phyloP scores from a whole-genome alignment of 768 basidiomycete species.

The Psilocybe azurescens region DNA sequence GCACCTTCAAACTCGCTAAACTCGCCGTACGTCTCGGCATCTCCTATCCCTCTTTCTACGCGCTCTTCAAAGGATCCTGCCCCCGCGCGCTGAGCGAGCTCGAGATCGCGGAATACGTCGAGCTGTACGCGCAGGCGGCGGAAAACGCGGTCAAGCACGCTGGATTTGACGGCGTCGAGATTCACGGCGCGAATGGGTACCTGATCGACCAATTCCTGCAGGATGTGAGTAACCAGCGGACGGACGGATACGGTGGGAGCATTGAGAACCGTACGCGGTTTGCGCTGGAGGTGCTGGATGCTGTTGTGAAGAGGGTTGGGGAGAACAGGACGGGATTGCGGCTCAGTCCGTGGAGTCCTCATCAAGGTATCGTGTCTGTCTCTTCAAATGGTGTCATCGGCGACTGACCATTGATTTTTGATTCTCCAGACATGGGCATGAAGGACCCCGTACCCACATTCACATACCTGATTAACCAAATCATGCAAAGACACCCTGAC shows the following conservation, averaged over 20 bases:
- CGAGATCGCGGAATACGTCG: constrained; percentile 56
- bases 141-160: constrained; percentile 57
- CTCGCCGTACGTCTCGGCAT: constrained; percentile 29
- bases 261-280: constrained; percentile 66
- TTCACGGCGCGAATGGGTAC: constrained; percentile 53
- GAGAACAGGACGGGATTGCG: constrained; percentile 57
- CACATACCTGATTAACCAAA: constrained; percentile 46
- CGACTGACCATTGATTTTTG: neutral
- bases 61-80: constrained; percentile 22
- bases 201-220: constrained; percentile 69
- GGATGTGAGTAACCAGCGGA: constrained; percentile 57
- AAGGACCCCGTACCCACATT: constrained; percentile 60
- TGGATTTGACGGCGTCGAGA: constrained; percentile 70
- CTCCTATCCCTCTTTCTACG: constrained; percentile 38
- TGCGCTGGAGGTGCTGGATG: constrained; percentile 56
- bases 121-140: constrained; percentile 59
- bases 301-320: constrained; percentile 57
- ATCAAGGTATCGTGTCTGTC: constrained; percentile 36
- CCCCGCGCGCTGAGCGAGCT: constrained; percentile 49
- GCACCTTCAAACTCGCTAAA: neutral
- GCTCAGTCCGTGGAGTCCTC: constrained; percentile 58
- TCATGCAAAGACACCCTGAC: constrained; percentile 45
- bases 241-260: constrained; percentile 72
- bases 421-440: constrained; percentile 53
- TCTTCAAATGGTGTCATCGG: neutral